phyloP scores from a whole-genome alignment of 2,329 filamentous ascomycete genomes.

The Aspergillus sp. region DNA sequence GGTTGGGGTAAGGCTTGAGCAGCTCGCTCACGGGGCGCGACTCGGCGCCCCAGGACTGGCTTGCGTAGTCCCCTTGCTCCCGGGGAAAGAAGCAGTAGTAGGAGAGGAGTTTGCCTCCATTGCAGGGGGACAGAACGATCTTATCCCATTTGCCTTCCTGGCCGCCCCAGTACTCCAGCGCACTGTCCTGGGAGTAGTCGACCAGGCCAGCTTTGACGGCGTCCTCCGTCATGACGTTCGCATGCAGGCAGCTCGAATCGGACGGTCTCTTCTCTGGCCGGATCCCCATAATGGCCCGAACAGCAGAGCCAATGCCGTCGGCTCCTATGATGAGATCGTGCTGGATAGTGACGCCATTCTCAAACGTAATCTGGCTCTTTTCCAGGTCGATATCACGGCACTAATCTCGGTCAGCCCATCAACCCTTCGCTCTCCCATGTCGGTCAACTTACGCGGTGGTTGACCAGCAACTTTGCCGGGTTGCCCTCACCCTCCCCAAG shows the following conservation, averaged over 20 bases:
- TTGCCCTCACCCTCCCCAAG: slow-evolving; percentile 43
- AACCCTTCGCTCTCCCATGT: background rate
- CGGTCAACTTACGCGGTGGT: slow-evolving; percentile 38
- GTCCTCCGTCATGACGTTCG: slow-evolving; percentile 55
- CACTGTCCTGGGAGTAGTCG: slow-evolving; percentile 52
- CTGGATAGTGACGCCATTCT: slow-evolving; percentile 40
- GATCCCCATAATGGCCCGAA: slow-evolving; percentile 55
- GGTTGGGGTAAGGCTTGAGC: slow-evolving; percentile 49
- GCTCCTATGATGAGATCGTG: slow-evolving; percentile 57
- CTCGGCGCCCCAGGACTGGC: slow-evolving; percentile 51
- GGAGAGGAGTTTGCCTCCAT: slow-evolving; percentile 54
- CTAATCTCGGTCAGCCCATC: slow-evolving; percentile 10
- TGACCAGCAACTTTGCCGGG: slow-evolving; percentile 47
- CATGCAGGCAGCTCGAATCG: slow-evolving; percentile 54
- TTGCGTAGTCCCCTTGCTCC: slow-evolving; percentile 50
- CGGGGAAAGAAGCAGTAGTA: slow-evolving; percentile 64
- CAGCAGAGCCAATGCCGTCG: slow-evolving; percentile 59
- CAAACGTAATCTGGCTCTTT: slow-evolving; percentile 43
- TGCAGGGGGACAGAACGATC: slow-evolving; percentile 62
- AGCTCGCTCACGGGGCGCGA: slow-evolving; percentile 48
- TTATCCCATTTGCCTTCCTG: slow-evolving; percentile 53
- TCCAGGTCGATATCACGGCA: slow-evolving; percentile 46
- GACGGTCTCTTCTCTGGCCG: slow-evolving; percentile 50
- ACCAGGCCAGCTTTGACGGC: slow-evolving; percentile 51
- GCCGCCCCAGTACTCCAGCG: slow-evolving; percentile 63